These are phyloP conservation scores for Trypanosoma rangeli DNA, from an alignment of 208 protist species.

Conservation along the genomic window DNA sequence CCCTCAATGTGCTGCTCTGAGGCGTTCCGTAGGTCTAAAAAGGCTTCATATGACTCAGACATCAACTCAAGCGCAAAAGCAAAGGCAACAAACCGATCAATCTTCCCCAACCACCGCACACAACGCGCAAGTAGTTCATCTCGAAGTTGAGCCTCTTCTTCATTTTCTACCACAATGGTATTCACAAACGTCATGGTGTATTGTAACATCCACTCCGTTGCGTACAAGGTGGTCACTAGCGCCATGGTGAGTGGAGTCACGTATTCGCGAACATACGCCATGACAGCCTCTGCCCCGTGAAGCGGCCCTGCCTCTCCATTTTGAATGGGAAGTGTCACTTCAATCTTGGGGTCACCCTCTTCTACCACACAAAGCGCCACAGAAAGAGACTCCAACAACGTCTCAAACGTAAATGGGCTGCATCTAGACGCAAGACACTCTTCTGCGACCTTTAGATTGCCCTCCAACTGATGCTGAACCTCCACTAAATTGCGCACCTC, in stretches of 20 bases:
- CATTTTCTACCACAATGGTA: slow-evolving; percentile 35
- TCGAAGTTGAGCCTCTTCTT: slow-evolving; percentile 61
- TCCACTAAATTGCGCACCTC: slow-evolving; percentile 37
- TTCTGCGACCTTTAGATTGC: slow-evolving; percentile 51
- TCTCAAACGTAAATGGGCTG: slow-evolving; percentile 53
- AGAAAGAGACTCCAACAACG: slow-evolving; percentile 49
- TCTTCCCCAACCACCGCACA: slow-evolving; percentile 67
- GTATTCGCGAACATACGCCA: slow-evolving; percentile 46
- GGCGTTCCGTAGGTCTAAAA: slow-evolving; percentile 36
- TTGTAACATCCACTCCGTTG: slow-evolving; percentile 82
- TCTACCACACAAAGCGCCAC: slow-evolving; percentile 55
- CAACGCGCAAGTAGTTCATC: slow-evolving; percentile 69
- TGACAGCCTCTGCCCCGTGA: slow-evolving; percentile 62
- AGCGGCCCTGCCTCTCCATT: slow-evolving; percentile 29
- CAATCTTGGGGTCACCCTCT: slow-evolving; percentile 44
- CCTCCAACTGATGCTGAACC: slow-evolving; percentile 50
- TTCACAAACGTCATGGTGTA: slow-evolving; percentile 84
- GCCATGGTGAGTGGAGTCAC: slow-evolving; percentile 47
- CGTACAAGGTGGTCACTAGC: slow-evolving; percentile 49
- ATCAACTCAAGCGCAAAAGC: slow-evolving; percentile 62
- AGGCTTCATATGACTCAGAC: slow-evolving; percentile 70
- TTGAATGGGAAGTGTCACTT: slow-evolving; percentile 47
- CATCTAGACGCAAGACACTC: slow-evolving; percentile 45
- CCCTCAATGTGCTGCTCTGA: slow-evolving; percentile 48
- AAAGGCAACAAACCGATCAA: slow-evolving; percentile 69